Base-by-base conservation (phyloP, 257 asterid species). In the Solanum habrochaites region DNA sequence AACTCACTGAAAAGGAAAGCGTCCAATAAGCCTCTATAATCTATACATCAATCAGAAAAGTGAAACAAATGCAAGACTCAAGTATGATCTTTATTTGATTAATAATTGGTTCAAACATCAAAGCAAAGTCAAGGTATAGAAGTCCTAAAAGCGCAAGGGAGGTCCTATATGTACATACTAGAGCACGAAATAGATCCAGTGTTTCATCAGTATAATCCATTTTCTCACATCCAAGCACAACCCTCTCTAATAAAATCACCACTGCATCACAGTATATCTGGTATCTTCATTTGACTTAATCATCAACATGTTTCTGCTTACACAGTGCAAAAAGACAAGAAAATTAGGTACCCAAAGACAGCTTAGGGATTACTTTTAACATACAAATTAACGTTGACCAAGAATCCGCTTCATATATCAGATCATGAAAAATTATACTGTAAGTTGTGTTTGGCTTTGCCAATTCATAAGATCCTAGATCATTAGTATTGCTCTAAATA, bases 211-310 rank as follows among this genome's bases (percentile, higher is more conserved):
- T 35, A 10, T 37, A 40, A 71, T 69, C 74, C 74, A 69, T 69
- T 69, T 69, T 69, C 70, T 29, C 1, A 3, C 78, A 71, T 71
- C 78, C 82, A 40, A 23, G 56, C 32, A 73, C 29, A 74, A 11
- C 56, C 25, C 45, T 70, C 77, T 32, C 78, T 15, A 14, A 32
- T 23, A 71, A 71, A 74, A 40, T 92, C 88, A 93, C 97, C 45
- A 94, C 97, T 10, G 92, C 90, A 90, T 93, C 96, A 39, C 39
- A 0, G 96, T 93, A 40, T 93, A 94, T 45, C 97, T 92, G 31
- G 85, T 92, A 58, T 96, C 98, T 90, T 90, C 95, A 87, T 93
- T 94, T 35, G 98, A 93, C 88, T 95, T 95, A 70, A 96, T 90
- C 91, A 95, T 89, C 83, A 89, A 94, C 56, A 93, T 95, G 15